phyloP scores from a whole-genome alignment of 306 rosid genomes.

The Dalbergia cochinchinensis region DNA sequence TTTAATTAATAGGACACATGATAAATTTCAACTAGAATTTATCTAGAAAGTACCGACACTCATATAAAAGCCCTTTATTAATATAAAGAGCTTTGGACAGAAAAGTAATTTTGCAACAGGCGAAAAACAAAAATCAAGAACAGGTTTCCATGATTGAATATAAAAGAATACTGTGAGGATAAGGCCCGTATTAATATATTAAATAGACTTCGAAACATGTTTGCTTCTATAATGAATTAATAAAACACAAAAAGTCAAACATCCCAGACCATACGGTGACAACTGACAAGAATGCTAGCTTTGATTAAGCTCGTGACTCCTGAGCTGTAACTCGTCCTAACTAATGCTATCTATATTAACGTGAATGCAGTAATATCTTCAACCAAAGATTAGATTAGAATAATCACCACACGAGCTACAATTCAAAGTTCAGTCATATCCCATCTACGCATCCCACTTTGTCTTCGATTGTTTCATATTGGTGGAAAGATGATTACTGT shows the following conservation, averaged over 20 bases:
- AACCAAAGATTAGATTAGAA: not conserved
- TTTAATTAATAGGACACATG: too few species aligned
- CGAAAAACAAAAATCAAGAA: not conserved
- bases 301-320: not conserved
- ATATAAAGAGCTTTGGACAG: not conserved
- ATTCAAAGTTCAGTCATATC: not conserved
- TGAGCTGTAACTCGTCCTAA: not conserved
- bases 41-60: too few species aligned
- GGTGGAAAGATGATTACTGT: not conserved
- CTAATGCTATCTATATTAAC: not conserved
- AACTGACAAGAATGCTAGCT: not conserved
- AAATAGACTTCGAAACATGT: not conserved
- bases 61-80: too few species aligned
- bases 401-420: not conserved
- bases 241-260: not conserved
- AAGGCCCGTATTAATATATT: not conserved
- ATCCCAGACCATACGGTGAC: not conserved
- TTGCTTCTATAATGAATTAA: not conserved
- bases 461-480: not conserved
- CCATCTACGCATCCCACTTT: not conserved
- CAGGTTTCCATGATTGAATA: too few species aligned
- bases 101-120: not conserved
- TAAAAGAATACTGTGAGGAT: not conserved
- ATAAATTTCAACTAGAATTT: too few species aligned
- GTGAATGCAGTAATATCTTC: not conserved